Conservation (phyloP, 306 rosid genomes). For the Prosopis cineraria region DNA sequence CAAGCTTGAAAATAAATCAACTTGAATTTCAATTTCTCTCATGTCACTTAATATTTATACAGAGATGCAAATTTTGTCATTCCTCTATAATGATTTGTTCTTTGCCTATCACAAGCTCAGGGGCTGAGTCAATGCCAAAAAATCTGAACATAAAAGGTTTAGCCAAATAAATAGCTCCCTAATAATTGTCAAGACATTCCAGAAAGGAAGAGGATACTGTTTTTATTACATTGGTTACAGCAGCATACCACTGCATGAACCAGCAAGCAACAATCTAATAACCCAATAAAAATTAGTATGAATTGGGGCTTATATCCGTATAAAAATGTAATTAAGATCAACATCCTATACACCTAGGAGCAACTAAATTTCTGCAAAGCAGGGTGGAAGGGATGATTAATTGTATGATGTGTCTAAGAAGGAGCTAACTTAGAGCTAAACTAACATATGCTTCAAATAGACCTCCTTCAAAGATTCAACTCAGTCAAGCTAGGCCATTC, state of each 20-base stretch:
- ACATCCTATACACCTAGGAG: constrained; percentile 44
- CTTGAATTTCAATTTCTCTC: neutral
- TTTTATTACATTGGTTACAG: neutral
- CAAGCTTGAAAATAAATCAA: neutral
- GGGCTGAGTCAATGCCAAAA: neutral
- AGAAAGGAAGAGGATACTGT: neutral
- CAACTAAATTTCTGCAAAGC: constrained; percentile 37
- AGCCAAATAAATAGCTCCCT: constrained; percentile 19
- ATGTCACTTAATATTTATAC: neutral
- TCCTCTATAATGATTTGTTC: neutral
- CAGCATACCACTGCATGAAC: neutral
- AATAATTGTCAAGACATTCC: constrained; percentile 25
- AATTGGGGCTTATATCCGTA: constrained; percentile 25
- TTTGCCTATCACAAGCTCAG: neutral
- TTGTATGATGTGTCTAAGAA: neutral
- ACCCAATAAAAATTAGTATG: constrained; percentile 38
- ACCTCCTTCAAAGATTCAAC: constrained; percentile 33
- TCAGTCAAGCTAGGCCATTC: constrained; percentile 10
- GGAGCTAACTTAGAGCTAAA: constrained; percentile 40
- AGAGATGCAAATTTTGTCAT: neutral
- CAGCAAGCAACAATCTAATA: constrained; percentile 14
- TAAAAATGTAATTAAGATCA: constrained; percentile 22
- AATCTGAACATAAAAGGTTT: neutral
- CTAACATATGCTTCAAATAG: constrained; percentile 34
- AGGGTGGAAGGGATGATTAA: neutral